Percentiles rank a stretch among this genome's conserved stretches.
These are phyloP conservation scores for Gracilaria domingensis DNA, from an alignment of 23 red algal genomes.

Conservation along the genomic window DNA sequence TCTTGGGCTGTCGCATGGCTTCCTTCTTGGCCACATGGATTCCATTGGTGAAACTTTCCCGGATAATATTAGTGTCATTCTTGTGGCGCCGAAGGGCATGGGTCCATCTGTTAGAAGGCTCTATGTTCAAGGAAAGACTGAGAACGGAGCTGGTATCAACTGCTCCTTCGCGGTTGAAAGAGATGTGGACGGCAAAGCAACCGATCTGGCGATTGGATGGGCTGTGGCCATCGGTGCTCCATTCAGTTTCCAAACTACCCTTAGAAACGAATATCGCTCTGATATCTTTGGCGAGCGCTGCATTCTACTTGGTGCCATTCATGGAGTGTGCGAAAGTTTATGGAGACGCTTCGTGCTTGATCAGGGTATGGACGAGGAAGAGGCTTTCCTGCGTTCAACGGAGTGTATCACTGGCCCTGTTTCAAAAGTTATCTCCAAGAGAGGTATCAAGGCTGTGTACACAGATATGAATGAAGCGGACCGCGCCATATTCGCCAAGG, in stretches of 20 bases:
- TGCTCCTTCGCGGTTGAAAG: conserved; percentile 97
- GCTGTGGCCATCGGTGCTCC: conserved; percentile 86
- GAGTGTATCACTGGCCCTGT: conserved; percentile 96
- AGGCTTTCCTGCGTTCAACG: conserved; percentile 83
- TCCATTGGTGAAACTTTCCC: conserved; percentile 88
- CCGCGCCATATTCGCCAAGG: conserved; percentile 84
- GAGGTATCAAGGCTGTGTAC: conserved; percentile 97
- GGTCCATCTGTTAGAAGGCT: conserved; percentile 95
- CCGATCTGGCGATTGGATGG: conserved; percentile 97
- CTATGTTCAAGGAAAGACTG: conserved; percentile 95
- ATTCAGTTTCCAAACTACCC: conserved; percentile 93
- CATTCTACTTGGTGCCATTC: conserved; percentile 95
- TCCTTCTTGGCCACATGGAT: conserved; percentile 97
- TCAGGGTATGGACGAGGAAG: conserved; percentile 77
- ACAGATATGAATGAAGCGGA: conserved; percentile 85
- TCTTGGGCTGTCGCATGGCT: conserved; percentile 94
- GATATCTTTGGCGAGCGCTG: conserved; percentile 98
- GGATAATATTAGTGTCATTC: conserved; percentile 89
- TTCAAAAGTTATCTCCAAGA: conserved; percentile 78
- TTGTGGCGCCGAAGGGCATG: conserved; percentile 99
- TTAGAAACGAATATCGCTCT: conserved; percentile 95
- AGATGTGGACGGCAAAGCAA: conserved; percentile 81
- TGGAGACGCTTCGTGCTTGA: conserved; percentile 79
- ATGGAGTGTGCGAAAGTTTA: conserved; percentile 92
- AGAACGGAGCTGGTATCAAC: conserved; percentile 97